Evolutionary conservation across 108 stramenopile genomes (phyloP).

Genomic region (Phaeodactylum tricornutum): DNA sequence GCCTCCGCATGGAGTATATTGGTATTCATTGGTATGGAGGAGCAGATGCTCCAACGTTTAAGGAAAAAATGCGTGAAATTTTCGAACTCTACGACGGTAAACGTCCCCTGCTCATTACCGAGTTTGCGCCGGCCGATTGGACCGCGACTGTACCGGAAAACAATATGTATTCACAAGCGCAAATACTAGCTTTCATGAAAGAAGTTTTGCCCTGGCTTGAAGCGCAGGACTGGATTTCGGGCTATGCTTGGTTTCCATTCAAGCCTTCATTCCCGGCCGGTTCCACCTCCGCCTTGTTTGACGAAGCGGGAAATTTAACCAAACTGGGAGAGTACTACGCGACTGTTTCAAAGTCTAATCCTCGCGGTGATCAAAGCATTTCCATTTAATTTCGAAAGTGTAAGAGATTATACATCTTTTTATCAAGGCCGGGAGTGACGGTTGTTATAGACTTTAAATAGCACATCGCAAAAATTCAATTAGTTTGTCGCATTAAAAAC

Average conservation of each 20-base stretch:
- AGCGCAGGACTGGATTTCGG: constrained; percentile 11
- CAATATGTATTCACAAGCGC: constrained; percentile 8
- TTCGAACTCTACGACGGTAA: constrained; percentile 5
- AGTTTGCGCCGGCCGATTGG: constrained; percentile 21
- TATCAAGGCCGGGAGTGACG: no score
- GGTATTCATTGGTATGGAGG: constrained; percentile 18
- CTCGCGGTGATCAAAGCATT: neutral
- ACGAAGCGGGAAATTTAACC: constrained; percentile 3
- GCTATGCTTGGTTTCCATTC: constrained; percentile 24
- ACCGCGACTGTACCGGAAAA: constrained; percentile 2
- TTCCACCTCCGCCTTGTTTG: constrained; percentile 16
- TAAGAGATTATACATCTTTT: no score
- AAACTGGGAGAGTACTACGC: constrained; percentile 14
- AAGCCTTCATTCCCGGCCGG: neutral
- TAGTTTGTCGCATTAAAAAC: no score
- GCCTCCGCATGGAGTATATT: constrained; percentile 13
- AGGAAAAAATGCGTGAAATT: neutral
- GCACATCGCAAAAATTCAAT: no score
- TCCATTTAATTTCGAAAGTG: neutral
- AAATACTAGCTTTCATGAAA: constrained; percentile 8
- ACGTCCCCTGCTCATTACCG: constrained; percentile 15
- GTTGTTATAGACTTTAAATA: no score
- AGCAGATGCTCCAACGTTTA: constrained; percentile 4
- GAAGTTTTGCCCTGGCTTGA: constrained; percentile 14
- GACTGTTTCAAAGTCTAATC: neutral